Conservation (phyloP, 257 asterid genomes). For the Solanum stenotomum region DNA sequence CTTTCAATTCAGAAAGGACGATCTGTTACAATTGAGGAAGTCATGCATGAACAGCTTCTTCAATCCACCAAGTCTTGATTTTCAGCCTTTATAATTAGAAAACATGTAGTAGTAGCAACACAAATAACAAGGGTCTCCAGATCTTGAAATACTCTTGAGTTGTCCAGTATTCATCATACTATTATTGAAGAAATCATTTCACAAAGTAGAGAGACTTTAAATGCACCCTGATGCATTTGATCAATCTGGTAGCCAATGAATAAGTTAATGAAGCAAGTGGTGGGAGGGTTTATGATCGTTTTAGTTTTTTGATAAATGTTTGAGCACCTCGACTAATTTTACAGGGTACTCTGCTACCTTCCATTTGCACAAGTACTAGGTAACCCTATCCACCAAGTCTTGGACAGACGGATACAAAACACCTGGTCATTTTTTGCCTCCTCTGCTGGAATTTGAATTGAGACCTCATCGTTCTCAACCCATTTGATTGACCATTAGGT, state of each 20-base stretch:
- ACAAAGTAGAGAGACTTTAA: not conserved
- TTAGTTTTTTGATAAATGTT: not conserved
- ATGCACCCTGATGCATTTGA: not conserved
- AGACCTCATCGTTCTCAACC: not conserved
- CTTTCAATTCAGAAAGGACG: slow-evolving; percentile 69
- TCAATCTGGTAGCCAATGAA: not conserved
- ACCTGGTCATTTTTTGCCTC: not conserved
- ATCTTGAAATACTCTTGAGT: not conserved
- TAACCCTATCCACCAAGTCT: not conserved
- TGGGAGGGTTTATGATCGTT: not conserved
- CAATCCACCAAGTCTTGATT: not conserved
- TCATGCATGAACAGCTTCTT: slow-evolving; percentile 21
- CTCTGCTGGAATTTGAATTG: fast-evolving
- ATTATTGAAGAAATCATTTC: not conserved
- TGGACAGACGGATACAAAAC: not conserved
- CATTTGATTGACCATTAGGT: not conserved
- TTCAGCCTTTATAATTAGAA: not conserved
- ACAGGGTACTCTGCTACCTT: not conserved
- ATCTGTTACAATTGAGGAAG: slow-evolving; percentile 58
- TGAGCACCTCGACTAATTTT: not conserved
- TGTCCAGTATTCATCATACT: not conserved
- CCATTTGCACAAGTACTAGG: not conserved
- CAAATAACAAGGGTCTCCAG: not conserved
- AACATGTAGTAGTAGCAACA: not conserved
- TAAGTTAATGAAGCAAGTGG: not conserved